Evolutionary conservation across 768 basidiomycete species (phyloP), one percentile per base, ranked within the genome.

Genomic region (Lactarius pseudohatsudake): DNA sequence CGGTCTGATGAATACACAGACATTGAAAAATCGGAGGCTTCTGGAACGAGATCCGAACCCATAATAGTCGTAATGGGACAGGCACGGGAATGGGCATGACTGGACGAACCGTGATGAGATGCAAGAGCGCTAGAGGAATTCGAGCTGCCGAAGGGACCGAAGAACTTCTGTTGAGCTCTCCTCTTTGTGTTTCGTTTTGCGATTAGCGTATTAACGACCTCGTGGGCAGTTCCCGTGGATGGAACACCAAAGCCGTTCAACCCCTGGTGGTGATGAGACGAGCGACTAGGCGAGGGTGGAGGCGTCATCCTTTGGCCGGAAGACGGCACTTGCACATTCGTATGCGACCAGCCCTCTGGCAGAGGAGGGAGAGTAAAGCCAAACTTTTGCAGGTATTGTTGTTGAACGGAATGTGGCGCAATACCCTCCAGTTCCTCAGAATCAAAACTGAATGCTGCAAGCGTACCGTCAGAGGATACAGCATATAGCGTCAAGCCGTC

Each of bases 401-500:
- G 85, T 74, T 93, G 92, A 13, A 88, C 87, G 11, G 81, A 80
- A 71, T 84, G 83, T 4, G 89, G 85, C 2, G 91, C 88, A 43
- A 94, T 89, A 40, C 92, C 92, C 74, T 92, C 91, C 2, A 92
- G 78, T 76, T 94, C 93, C 38, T 87, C 85, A 2, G 85, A 74
- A 50, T 91, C 88, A 72, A 98, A 98, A 70, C 84, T 82, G 77
- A 97, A 92, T 2, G 89, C 93, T 1, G 88, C 93, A 62, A 98
- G 86, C 0, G 95, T 95, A 2, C 97, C 97, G 74, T 99, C 97
- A 0, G 94, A 96, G 1, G 96, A 97, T 66, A 92, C 94, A 0
- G 94, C 95, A 71, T 96, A 98, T 0, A 99, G 83, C 2, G 91
- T 91, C 55, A 91, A 81, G 10, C 97, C 97, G 73, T 98, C 96